Base-by-base conservation (phyloP, 2,329 filamentous ascomycete species). In the Aotearoamyces nothofagi region DNA sequence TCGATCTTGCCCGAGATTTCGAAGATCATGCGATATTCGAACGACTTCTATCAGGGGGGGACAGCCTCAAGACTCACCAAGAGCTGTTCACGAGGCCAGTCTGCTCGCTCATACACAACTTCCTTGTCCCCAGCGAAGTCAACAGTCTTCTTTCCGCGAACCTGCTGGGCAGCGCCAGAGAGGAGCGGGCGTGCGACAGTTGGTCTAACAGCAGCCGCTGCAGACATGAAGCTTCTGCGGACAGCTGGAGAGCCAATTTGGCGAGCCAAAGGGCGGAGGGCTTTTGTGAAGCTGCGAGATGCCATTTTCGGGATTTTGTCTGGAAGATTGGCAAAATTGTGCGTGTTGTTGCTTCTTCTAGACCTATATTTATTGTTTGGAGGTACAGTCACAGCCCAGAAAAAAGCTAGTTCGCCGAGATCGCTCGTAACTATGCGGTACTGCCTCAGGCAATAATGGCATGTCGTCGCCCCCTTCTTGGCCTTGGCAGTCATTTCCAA, bases 41-140 rank as follows among this genome's bases (percentile, higher is more conserved):
- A n/a, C n/a, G n/a, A n/a, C n/a, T n/a, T n/a, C n/a, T n/a, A n/a
- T n/a, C n/a, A n/a, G n/a, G n/a, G n/a, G n/a, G n/a, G n/a, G n/a
- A n/a, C n/a, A n/a, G n/a, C n/a, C n/a, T n/a, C 19, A 35, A 55
- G 50, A 71, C 76, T 66, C 63, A 90, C 82, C 56, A 90, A 67
- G 56, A 98, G 83, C 78, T 93, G 96, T 70, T 94, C 87, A 58
- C 79, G 75, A 45, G 90, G 90, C 90, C 90, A 98, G 68, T 98
- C 90, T 55, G 72, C 81, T 64, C 90, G 86, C 75, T 98, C 83
- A 56, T 81, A 94, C 55, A 98, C 90, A 44, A 77, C 73, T 72
- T 98, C 90, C 66, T 92, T 87, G 55, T 70, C 69, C 51, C 84
- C 90, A 45, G 90, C 90, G 59, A 98, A 98, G 74, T 96, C 86